These are phyloP conservation scores for Penicillium ochrochloron DNA, from an alignment of 495 filamentous ascomycete genomes.

Conservation along the genomic window DNA sequence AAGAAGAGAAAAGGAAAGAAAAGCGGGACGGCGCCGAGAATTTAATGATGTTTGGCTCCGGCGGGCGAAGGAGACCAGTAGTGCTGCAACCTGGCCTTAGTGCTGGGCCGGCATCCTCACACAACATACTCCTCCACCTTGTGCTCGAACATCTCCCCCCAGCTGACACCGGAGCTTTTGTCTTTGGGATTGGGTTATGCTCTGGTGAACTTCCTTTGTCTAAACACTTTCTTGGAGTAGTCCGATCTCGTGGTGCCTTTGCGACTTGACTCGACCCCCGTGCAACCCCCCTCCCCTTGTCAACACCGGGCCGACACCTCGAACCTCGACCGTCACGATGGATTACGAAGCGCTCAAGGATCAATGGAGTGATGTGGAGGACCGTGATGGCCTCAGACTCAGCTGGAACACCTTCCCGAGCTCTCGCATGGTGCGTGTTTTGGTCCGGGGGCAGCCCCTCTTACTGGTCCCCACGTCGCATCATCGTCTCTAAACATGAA, in stretches of 20 bases:
- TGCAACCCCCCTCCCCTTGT: conserved; percentile 34
- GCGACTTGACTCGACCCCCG: conserved; percentile 23
- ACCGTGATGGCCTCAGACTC: conserved; percentile 92
- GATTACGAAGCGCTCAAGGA: conserved; percentile 88
- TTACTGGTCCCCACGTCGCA: conserved; percentile 18
- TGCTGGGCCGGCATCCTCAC: conserved; percentile 38
- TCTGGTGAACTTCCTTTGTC: conserved; percentile 31
- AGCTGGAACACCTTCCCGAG: conserved; percentile 99
- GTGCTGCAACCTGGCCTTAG: conserved; percentile 58
- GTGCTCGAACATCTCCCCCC: conserved; percentile 21
- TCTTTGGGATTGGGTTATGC: conserved; percentile 41
- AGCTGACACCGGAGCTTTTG: conserved; percentile 29
- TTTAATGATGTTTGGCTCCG: conserved; percentile 46
- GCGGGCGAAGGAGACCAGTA: conserved; percentile 38
- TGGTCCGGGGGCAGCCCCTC: conserved; percentile 11
- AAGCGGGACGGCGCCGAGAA: conserved; percentile 24
- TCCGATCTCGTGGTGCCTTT: conserved; percentile 21
- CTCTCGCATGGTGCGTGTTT: conserved; percentile 81
- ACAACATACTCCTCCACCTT: conserved; percentile 39
- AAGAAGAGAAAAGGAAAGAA: conserved; percentile 41
- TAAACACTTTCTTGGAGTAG: conserved; percentile 28
- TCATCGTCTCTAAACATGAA: conserved; percentile 31
- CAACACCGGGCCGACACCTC: conserved; percentile 36
- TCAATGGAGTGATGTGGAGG: conserved; percentile 96
- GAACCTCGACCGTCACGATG: conserved; percentile 54